A percentile compares a stretch with the other conserved stretches of the same genome.
phyloP scores from a whole-genome alignment of 2,329 filamentous ascomycete genomes.

The Ascochyta pisi region DNA sequence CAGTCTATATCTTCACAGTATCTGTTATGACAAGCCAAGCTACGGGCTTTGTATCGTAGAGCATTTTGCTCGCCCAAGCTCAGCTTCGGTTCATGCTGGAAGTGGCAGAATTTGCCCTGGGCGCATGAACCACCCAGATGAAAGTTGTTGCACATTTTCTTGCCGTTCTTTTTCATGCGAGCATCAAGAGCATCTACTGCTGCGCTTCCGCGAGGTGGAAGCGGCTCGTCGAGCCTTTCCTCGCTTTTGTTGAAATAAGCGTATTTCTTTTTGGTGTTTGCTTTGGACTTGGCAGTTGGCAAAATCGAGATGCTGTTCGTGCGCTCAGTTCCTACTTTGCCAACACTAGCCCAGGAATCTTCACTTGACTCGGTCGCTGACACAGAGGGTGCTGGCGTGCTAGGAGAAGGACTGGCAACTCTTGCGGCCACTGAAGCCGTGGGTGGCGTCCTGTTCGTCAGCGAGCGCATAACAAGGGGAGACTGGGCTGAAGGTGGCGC shows the following conservation, averaged over 20 bases:
- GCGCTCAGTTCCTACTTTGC: constrained; percentile 41
- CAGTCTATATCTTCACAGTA: constrained; percentile 52
- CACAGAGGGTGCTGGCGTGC: constrained; percentile 30
- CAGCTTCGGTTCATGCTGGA: constrained; percentile 52
- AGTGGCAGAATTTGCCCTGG: constrained; percentile 52
- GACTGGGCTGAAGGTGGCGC: constrained; percentile 20
- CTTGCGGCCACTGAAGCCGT: constrained; percentile 20
- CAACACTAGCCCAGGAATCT: constrained; percentile 49
- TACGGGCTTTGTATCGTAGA: constrained; percentile 53
- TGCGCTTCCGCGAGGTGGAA: constrained; percentile 41
- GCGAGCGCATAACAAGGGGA: constrained; percentile 16
- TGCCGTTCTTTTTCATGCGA: constrained; percentile 40
- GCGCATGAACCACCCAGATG: constrained; percentile 49
- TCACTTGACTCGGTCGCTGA: constrained; percentile 22
- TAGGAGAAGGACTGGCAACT: constrained; percentile 25
- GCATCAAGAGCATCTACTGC: constrained; percentile 35
- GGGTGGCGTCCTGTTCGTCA: constrained; percentile 24
- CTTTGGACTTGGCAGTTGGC: constrained; percentile 22
- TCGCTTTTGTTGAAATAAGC: constrained; percentile 53
- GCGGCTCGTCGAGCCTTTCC: constrained; percentile 51
- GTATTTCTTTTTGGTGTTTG: constrained; percentile 41
- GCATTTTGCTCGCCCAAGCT: constrained; percentile 48
- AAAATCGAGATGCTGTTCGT: constrained; percentile 51
- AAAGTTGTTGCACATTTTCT: constrained; percentile 47
- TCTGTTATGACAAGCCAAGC: constrained; percentile 47